Evolutionary conservation across 306 rosid genomes (phyloP).

Genomic region (Lathyrus oleraceus): DNA sequence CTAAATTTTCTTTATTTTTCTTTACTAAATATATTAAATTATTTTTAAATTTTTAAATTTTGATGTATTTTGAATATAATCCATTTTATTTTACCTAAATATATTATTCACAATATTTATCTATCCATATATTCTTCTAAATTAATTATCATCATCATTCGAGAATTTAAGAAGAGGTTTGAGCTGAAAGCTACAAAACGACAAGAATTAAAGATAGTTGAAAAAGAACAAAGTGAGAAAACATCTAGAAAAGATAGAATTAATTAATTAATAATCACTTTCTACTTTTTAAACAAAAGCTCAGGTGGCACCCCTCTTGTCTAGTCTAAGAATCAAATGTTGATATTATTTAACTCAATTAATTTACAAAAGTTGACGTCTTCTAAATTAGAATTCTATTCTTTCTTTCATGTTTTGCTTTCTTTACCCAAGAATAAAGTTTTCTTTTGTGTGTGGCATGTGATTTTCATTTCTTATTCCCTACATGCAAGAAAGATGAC

Average conservation of each 20-base stretch:
- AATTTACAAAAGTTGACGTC: conserved; percentile 1
- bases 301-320: conserved; percentile 20
- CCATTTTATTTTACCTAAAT: too few relatives aligned
- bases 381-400: neutral
- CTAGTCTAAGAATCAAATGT: neutral
- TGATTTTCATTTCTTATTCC: conserved; percentile 20
- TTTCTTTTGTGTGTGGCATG: conserved; percentile 6
- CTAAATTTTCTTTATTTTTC: too few relatives aligned
- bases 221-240: conserved; percentile 14
- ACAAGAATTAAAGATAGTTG: conserved; percentile 4
- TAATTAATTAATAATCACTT: conserved; percentile 16
- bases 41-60: too few relatives aligned
- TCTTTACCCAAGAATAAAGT: conserved; percentile 21
- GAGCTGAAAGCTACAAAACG: conserved; percentile 26
- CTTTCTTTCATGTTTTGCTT: conserved; percentile 22
- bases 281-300: neutral
- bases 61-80: too few relatives aligned
- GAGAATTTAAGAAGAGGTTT: conserved; percentile 24
- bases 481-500: neutral
- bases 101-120: too few relatives aligned
- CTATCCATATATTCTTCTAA: too few relatives aligned
- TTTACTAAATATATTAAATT: too few relatives aligned
- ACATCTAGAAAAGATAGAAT: neutral
- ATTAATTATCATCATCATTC: too few relatives aligned
- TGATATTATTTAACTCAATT: neutral